Evolutionary conservation across 2,329 filamentous ascomycete species (phyloP).

Genomic region (Nannizziopsis barbatae): DNA sequence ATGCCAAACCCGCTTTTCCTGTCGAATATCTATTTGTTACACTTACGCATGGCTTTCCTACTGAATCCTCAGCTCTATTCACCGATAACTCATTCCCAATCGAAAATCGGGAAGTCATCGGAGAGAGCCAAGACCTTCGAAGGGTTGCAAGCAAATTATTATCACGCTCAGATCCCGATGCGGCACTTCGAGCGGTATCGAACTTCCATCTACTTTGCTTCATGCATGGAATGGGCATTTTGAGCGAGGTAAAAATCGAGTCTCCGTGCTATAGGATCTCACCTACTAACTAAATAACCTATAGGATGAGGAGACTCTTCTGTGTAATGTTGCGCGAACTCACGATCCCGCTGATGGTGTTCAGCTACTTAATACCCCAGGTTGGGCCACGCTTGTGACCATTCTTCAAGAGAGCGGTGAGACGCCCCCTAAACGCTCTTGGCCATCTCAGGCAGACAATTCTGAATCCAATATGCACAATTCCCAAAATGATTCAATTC

Average conservation of each 20-base stretch:
- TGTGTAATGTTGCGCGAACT: constrained; percentile 72
- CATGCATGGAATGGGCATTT: constrained; percentile 64
- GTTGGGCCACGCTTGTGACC: constrained; percentile 87
- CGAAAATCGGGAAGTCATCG: constrained; percentile 80
- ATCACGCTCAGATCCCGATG: constrained; percentile 49
- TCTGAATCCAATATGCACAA: constrained; percentile 21
- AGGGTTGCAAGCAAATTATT: constrained; percentile 59
- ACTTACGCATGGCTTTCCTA: constrained; percentile 90
- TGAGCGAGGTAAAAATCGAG: constrained; percentile 59
- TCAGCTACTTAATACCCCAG: constrained; percentile 72
- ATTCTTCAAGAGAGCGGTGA: constrained; percentile 97
- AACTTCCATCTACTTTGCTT: constrained; percentile 94
- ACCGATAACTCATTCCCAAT: constrained; percentile 64
- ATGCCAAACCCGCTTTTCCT: constrained; percentile 90
- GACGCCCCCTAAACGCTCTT: constrained; percentile 67
- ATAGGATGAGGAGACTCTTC: constrained; percentile 77
- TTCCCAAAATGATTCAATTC: constrained; percentile 1
- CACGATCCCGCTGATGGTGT: constrained; percentile 72
- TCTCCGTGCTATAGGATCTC: too few species aligned
- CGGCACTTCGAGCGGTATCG: constrained; percentile 59
- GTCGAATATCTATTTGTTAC: constrained; percentile 95
- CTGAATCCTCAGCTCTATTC: constrained; percentile 65
- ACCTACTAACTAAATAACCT: not conserved
- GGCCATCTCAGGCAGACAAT: constrained; percentile 33
- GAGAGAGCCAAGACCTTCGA: constrained; percentile 69